Conservation (phyloP, 768 basidiomycete genomes). For the Lentinula aciculospora region DNA sequence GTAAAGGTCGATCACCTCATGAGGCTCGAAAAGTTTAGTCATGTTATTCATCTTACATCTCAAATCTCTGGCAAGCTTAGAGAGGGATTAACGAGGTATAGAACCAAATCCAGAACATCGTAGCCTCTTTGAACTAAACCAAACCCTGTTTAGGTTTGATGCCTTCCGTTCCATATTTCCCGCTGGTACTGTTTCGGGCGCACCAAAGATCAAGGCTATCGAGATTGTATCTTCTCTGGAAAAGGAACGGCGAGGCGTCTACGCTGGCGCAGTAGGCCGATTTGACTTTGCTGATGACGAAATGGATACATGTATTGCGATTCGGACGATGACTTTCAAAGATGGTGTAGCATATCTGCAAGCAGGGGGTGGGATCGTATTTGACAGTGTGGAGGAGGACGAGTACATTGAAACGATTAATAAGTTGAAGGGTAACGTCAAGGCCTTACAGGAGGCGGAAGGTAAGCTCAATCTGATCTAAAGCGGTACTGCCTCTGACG, state of each 20-base stretch:
- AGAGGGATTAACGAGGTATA: slow-evolving; percentile 76
- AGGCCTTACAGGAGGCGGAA: slow-evolving; percentile 84
- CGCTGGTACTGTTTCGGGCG: slow-evolving; percentile 96
- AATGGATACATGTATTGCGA: slow-evolving; percentile 99
- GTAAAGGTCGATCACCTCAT: slow-evolving; percentile 96
- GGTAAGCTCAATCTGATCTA: slow-evolving; percentile 42
- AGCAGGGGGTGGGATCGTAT: slow-evolving; percentile 96
- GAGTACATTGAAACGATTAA: slow-evolving; percentile 95
- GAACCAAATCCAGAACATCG: background rate
- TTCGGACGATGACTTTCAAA: slow-evolving; percentile 97
- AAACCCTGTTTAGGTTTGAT: slow-evolving; percentile 63
- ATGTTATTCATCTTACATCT: slow-evolving; percentile 96
- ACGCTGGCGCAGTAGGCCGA: slow-evolving; percentile 96
- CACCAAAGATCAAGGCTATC: slow-evolving; percentile 98
- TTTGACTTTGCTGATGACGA: slow-evolving; percentile 93
- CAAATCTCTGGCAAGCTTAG: slow-evolving; percentile 88
- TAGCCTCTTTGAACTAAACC: slow-evolving; percentile 6
- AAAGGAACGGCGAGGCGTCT: slow-evolving; percentile 86
- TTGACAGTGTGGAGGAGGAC: slow-evolving; percentile 95
- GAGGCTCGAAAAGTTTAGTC: slow-evolving; percentile 91
- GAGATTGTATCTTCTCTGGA: slow-evolving; percentile 87
- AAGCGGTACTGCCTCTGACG: slow-evolving; percentile 16
- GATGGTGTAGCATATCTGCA: slow-evolving; percentile 88
- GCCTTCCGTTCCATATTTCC: slow-evolving; percentile 99
- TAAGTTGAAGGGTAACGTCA: slow-evolving; percentile 84